Percentiles rank a stretch among this genome's conserved stretches.
Evolutionary conservation across 2,329 filamentous ascomycete genomes (phyloP).

Genomic region (Didymellaceae sp.): DNA sequence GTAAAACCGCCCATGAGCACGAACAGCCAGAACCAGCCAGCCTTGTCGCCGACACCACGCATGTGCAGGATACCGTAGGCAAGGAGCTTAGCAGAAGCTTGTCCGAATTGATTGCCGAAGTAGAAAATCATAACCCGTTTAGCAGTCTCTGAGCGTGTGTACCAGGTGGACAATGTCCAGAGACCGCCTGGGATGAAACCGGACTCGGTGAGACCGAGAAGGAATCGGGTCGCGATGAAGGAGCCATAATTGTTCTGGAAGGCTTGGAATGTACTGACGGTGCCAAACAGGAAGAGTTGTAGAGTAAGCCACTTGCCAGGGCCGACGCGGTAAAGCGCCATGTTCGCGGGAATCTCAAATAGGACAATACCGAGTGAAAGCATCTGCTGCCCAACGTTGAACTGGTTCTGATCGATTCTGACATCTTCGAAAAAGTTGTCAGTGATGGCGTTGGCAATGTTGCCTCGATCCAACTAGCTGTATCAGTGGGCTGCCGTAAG

Average conservation of each 20-base stretch:
- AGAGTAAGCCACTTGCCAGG: conserved; percentile 49
- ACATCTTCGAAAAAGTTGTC: conserved; percentile 38
- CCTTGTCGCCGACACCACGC: conserved; percentile 47
- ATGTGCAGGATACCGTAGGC: conserved; percentile 51
- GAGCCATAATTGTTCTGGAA: conserved; percentile 58
- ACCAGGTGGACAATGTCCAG: conserved; percentile 73
- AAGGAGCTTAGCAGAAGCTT: conserved; percentile 46
- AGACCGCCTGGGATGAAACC: conserved; percentile 65
- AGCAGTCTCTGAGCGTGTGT: conserved; percentile 59
- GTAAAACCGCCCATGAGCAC: conserved; percentile 64
- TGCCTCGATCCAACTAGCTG: conserved; percentile 50
- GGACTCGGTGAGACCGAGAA: conserved; percentile 51
- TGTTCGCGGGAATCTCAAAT: conserved; percentile 52
- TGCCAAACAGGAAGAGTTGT: conserved; percentile 50
- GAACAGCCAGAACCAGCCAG: conserved; percentile 53
- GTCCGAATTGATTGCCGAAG: conserved; percentile 45
- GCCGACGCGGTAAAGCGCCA: conserved; percentile 46
- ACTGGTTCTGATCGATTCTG: conserved; percentile 31
- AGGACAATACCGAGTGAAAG: conserved; percentile 83
- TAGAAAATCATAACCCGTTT: conserved; percentile 53
- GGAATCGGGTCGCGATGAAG: conserved; percentile 48
- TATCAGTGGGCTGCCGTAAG: background rate
- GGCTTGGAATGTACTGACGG: conserved; percentile 68
- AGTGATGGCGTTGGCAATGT: conserved; percentile 45
- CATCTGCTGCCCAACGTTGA: conserved; percentile 50